These are phyloP conservation scores for Fusarium secorum DNA, from an alignment of 2,329 filamentous ascomycete species.

Conservation along the genomic window DNA sequence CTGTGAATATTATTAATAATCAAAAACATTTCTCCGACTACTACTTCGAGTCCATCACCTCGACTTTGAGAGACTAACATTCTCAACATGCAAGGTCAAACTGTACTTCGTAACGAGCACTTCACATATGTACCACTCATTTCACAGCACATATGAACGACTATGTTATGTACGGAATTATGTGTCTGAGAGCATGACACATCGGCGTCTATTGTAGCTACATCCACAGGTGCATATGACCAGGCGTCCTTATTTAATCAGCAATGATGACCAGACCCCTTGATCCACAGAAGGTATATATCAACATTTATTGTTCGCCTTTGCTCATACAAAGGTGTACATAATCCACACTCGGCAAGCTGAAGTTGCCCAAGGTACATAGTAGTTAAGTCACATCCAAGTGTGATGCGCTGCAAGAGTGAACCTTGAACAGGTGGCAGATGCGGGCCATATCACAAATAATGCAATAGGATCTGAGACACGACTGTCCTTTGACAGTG, in stretches of 20 bases:
- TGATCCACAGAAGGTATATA: not conserved
- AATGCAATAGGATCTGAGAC: constrained; percentile 22
- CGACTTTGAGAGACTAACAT: not conserved
- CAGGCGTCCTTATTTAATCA: not conserved
- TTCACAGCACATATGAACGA: not conserved
- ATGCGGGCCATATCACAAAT: not conserved
- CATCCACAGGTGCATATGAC: not conserved
- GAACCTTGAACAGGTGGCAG: not conserved
- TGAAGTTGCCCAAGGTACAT: not conserved
- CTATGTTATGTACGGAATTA: not conserved
- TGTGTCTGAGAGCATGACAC: not conserved
- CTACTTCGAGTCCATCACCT: not conserved
- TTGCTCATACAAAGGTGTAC: not conserved
- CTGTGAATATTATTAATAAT: not conserved
- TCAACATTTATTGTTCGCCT: not conserved
- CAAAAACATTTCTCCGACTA: not conserved
- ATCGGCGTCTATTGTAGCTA: not conserved
- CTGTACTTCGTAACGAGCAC: not conserved
- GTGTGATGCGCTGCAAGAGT: constrained; percentile 5
- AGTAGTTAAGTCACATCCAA: not conserved
- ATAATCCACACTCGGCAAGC: not conserved
- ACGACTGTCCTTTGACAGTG: not conserved
- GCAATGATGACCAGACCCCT: not conserved
- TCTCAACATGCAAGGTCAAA: not conserved
- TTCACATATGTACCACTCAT: not conserved